Percentiles rank a stretch among this genome's conserved stretches.
Evolutionary conservation across 2,329 filamentous ascomycete species (phyloP).

Genomic region (Beauveria pseudobassiana): DNA sequence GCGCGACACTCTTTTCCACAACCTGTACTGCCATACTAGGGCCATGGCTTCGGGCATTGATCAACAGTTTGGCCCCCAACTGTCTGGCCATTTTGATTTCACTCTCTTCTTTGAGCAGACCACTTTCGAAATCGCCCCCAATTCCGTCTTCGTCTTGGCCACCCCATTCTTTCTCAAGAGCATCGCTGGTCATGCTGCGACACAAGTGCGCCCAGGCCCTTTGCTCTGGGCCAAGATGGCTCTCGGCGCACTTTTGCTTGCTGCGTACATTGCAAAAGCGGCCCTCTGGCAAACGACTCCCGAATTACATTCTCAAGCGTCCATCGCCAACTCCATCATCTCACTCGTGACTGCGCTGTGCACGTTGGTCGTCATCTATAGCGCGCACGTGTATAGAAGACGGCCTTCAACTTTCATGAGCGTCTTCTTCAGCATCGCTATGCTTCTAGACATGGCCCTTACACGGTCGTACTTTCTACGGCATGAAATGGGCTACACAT

Average conservation of each 20-base stretch:
- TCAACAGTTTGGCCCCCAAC: neutral
- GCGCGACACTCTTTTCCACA: too few species aligned
- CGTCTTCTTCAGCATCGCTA: neutral
- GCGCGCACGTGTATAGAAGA: neutral
- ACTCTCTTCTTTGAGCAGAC: neutral
- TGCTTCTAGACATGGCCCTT: neutral
- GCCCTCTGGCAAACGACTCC: neutral
- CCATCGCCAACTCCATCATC: neutral
- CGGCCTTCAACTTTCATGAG: neutral
- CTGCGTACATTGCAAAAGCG: neutral
- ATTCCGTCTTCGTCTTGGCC: neutral
- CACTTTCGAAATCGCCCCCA: neutral
- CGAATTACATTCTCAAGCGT: neutral
- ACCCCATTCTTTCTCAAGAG: neutral
- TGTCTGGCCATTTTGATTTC: neutral
- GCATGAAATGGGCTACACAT: neutral
- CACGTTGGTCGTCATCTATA: neutral
- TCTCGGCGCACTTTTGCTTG: neutral
- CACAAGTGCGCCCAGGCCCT: neutral
- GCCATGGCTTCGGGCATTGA: neutral
- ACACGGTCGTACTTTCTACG: neutral
- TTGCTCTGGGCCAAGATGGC: neutral
- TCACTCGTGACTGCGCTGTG: neutral
- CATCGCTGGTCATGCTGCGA: neutral
- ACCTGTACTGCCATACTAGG: too few species aligned